Conservation (phyloP, 345 rosid genomes). For the Salix purpurea region DNA sequence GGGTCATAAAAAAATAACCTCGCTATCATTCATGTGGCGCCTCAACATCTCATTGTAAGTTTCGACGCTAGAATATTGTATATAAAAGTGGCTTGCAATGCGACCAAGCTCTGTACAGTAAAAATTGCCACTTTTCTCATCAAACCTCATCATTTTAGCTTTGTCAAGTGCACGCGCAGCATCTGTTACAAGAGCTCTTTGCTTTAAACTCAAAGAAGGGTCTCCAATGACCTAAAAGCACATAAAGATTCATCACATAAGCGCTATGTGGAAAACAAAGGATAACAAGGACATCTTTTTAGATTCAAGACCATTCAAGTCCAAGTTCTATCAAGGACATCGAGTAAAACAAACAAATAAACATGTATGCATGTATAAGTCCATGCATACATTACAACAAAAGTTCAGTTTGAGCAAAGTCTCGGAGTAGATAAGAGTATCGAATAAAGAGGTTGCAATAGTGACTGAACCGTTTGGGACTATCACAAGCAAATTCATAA, state of each 20-base stretch:
- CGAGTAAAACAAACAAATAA: not conserved
- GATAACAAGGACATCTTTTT: not conserved
- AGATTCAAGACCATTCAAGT: slow-evolving; percentile 4
- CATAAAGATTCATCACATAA: not conserved
- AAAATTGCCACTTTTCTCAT: slow-evolving; percentile 97
- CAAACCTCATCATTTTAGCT: slow-evolving; percentile 99
- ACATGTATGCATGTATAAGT: too few species aligned
- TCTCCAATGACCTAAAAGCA: slow-evolving; percentile 71
- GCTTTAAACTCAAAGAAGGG: slow-evolving; percentile 78
- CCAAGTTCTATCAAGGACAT: not conserved
- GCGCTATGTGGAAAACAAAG: not conserved
- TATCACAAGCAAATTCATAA: too few species aligned
- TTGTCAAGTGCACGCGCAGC: slow-evolving; percentile 97
- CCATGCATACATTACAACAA: too few species aligned
- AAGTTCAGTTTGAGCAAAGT: too few species aligned
- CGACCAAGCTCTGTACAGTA: slow-evolving; percentile 98
- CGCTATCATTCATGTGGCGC: slow-evolving; percentile 91
- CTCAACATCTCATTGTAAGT: slow-evolving; percentile 91
- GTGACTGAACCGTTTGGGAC: too few species aligned
- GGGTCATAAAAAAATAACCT: slow-evolving; percentile 44
- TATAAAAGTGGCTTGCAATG: slow-evolving; percentile 96
- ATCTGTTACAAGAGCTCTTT: slow-evolving; percentile 83
- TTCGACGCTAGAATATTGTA: slow-evolving; percentile 95
- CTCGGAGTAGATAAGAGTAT: too few species aligned
- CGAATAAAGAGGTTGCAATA: too few species aligned